Percentiles rank a stretch among this genome's conserved stretches.
phyloP scores from a whole-genome alignment of 768 basidiomycete genomes.

The Boletus rubescentipes region DNA sequence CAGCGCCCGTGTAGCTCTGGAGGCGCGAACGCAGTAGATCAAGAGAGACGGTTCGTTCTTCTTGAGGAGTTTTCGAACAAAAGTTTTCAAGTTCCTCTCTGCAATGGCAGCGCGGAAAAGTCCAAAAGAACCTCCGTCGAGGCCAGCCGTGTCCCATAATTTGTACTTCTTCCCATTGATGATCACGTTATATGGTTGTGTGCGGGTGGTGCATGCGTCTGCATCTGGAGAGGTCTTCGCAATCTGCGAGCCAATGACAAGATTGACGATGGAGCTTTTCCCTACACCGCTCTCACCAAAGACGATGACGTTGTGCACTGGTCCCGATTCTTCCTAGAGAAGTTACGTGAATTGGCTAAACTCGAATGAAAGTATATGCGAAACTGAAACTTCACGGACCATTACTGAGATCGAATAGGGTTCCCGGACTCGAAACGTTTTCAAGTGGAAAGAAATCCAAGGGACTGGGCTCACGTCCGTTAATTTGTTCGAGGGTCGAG shows the following conservation, averaged over 20 bases:
- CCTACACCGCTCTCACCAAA: slow-evolving; percentile 45
- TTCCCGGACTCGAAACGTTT: not conserved
- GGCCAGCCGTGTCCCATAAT: slow-evolving; percentile 36
- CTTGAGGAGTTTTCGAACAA: slow-evolving; percentile 35
- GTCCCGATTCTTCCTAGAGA: slow-evolving; percentile 1
- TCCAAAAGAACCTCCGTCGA: slow-evolving; percentile 34
- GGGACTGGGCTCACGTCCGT: not conserved
- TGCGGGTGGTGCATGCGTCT: slow-evolving; percentile 37
- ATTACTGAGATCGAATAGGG: not conserved
- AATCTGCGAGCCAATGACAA: slow-evolving; percentile 29
- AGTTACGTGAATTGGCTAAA: not conserved
- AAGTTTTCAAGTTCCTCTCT: slow-evolving; percentile 28
- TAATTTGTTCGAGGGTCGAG: not conserved
- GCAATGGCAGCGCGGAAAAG: slow-evolving; percentile 21
- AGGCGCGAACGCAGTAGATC: slow-evolving; percentile 40
- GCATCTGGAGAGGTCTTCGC: slow-evolving; percentile 36
- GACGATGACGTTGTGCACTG: slow-evolving; percentile 36
- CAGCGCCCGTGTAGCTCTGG: slow-evolving; percentile 38
- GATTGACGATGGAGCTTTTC: slow-evolving; percentile 46
- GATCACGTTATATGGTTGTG: slow-evolving; percentile 22
- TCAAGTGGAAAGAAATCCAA: not conserved
- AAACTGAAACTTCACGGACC: slow-evolving; percentile 15
- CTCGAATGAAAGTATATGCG: not conserved
- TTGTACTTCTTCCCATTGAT: slow-evolving; percentile 21
- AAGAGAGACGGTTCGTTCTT: slow-evolving; percentile 39